phyloP scores from a whole-genome alignment of 2,329 filamentous ascomycete genomes.

The Phaeophleospora eucalypticola region DNA sequence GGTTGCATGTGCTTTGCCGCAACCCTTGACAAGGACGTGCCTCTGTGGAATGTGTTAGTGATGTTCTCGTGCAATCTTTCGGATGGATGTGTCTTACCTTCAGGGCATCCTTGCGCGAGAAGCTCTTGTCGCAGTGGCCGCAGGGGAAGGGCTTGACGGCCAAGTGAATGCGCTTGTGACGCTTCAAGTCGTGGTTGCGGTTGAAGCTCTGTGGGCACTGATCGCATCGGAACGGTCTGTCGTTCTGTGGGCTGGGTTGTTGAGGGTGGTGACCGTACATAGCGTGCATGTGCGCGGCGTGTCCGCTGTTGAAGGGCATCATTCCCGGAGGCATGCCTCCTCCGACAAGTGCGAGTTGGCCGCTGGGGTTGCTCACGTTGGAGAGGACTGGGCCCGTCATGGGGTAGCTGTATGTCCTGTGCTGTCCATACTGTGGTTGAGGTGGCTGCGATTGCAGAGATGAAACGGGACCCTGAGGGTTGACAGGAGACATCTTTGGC shows the following conservation, averaged over 20 bases:
- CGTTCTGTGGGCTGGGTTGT: conserved; percentile 56
- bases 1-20: conserved; percentile 49
- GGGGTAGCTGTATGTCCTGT: conserved; percentile 51
- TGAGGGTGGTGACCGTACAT: conserved; percentile 50
- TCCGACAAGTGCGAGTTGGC: conserved; percentile 67
- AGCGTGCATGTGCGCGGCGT: conserved; percentile 65
- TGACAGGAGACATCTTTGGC: conserved; percentile 51
- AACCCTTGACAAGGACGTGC: conserved; percentile 65
- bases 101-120: conserved; percentile 91
- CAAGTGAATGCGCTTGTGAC: conserved; percentile 91
- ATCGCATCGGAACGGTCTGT: conserved; percentile 92
- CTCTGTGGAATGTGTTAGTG: conserved; percentile 49
- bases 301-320: conserved; percentile 58
- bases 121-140: conserved; percentile 87
- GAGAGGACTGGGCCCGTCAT: conserved; percentile 69
- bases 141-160: conserved; percentile 96
- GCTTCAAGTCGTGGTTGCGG: conserved; percentile 90
- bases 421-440: conserved; percentile 41
- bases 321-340: conserved; percentile 52
- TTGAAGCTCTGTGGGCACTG: conserved; percentile 92
- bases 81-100: conserved; percentile 62
- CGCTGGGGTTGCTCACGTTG: conserved; percentile 70
- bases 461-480: conserved; percentile 41
- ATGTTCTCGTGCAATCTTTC: conserved; percentile 23
- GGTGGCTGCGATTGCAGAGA: conserved; percentile 42